phyloP scores from a whole-genome alignment of 805 yeast species.

The Saccharomycopsis sp. region DNA sequence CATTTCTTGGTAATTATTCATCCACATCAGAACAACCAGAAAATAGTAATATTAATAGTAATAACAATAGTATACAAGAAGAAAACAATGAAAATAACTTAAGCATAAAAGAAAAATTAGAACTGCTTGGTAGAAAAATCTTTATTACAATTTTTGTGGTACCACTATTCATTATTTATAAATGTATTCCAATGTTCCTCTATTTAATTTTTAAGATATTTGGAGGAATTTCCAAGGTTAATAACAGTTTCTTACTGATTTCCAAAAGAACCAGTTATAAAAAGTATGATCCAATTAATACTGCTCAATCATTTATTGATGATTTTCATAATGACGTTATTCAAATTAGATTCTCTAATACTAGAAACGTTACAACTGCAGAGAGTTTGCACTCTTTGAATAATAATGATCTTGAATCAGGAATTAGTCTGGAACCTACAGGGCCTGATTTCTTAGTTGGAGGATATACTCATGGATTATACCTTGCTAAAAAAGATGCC shows the following conservation, averaged over 20 bases:
- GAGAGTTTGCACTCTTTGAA: too few relatives aligned
- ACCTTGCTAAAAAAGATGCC: slow-evolving; percentile 55
- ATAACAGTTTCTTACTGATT: too few relatives aligned
- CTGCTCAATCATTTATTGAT: slow-evolving; percentile 40
- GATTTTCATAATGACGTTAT: slow-evolving; percentile 36
- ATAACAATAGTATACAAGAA: too few relatives aligned
- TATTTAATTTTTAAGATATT: too few relatives aligned
- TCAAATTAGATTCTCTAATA: too few relatives aligned
- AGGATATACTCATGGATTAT: slow-evolving; percentile 73
- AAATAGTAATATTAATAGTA: too few relatives aligned
- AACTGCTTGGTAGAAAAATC: neutral
- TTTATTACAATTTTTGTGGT: neutral
- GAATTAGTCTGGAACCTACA: neutral
- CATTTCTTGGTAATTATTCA: neutral
- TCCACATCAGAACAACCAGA: neutral
- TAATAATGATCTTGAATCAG: slow-evolving; percentile 12
- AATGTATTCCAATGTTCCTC: neutral
- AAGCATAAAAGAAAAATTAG: too few relatives aligned
- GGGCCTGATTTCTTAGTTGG: slow-evolving; percentile 43
- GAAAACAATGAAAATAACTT: too few relatives aligned
- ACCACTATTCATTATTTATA: neutral
- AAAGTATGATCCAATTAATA: slow-evolving; percentile 39
- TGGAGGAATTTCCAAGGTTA: too few relatives aligned
- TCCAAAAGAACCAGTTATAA: neutral
- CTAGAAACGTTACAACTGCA: slow-evolving; percentile 11